Base-by-base conservation (phyloP, 129 eudicot species). In the Oenanthe sinensis region DNA sequence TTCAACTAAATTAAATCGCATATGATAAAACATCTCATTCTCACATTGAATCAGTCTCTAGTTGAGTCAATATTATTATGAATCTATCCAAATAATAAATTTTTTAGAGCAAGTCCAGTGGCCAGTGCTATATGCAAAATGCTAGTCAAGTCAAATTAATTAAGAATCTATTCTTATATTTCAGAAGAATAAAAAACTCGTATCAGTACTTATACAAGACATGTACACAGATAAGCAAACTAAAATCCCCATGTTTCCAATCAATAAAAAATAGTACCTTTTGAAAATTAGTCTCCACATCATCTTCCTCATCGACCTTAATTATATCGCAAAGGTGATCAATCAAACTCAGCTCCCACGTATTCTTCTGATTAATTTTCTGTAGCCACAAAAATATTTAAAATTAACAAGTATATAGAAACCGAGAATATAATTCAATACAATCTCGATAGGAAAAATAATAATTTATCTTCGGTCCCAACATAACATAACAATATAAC, bases 291-390 rank as follows among this genome's bases (percentile, higher is more conserved):
- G 98, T 91, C 88, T 90, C 98, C 8, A 81, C 83, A 33, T 91
- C 96, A 78, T 81, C 80, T 58, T 83, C 93, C 36, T 84, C 92
- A 80, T 91, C 97, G 11, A 90, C 93, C 75, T 87, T 91, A 39
- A 91, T 87, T 73, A 94, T 86, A 40, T 94, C 96, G 68, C 78
- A 78, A n/a, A 94, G 79, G 83, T 94, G 97, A 79, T 94, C 98
- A 36, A 94, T 90, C 88, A 94, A 84, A 73, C 81, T 78, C 82
- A 94, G 90, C 92, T 94, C 98, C 97, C 98, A 91, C 10, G 98
- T 94, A 76, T 94, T 94, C 83, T 89, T 94, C 89, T 94, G 98
- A 75, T 85, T 94, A 43, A 94, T 94, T 90, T 91, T 94, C 97
- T 94, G 90, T 85, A 80, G 48, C 46, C 50, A 77, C 62, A 30